A percentile compares a stretch with the other conserved stretches of the same genome.
Evolutionary conservation across 805 yeast species (phyloP).

Genomic region (Ogataea angusta): DNA sequence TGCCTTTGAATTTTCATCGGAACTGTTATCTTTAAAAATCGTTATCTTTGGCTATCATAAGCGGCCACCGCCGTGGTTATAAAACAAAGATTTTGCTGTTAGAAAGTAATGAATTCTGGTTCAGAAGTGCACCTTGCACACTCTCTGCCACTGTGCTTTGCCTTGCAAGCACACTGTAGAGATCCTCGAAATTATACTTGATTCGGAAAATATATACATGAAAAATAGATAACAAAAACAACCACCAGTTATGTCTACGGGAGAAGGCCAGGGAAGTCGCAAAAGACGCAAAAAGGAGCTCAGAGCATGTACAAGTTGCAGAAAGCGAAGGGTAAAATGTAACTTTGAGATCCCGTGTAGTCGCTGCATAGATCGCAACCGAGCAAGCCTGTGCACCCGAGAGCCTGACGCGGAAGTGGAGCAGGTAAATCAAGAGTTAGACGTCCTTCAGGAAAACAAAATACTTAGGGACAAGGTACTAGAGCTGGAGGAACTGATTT

Average conservation of each 20-base stretch:
- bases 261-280: not conserved
- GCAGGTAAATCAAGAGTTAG: conserved; percentile 13
- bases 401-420: conserved; percentile 29
- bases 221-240: not conserved
- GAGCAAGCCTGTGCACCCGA: conserved; percentile 26
- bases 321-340: conserved; percentile 44
- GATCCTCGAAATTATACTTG: conserved; percentile 1
- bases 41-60: not conserved
- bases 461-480: conserved; percentile 10
- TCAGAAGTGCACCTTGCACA: too few relatives aligned
- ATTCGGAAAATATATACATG: conserved; percentile 3
- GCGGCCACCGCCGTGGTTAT: too few relatives aligned
- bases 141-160: too few relatives aligned
- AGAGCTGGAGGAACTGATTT: not conserved
- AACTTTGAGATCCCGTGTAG: conserved; percentile 44
- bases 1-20: too few relatives aligned
- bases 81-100: too few relatives aligned
- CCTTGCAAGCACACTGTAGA: too few relatives aligned
- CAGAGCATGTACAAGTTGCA: conserved; percentile 42
- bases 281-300: conserved; percentile 30
- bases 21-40: too few relatives aligned
- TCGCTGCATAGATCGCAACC: conserved; percentile 34
- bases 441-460: conserved; percentile 22
- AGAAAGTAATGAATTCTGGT: too few relatives aligned
- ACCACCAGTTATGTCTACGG: not conserved